A percentile compares a stretch with the other conserved stretches of the same genome.
phyloP scores from a whole-genome alignment of 2,329 filamentous ascomycete species.

The Curvularia sp. region DNA sequence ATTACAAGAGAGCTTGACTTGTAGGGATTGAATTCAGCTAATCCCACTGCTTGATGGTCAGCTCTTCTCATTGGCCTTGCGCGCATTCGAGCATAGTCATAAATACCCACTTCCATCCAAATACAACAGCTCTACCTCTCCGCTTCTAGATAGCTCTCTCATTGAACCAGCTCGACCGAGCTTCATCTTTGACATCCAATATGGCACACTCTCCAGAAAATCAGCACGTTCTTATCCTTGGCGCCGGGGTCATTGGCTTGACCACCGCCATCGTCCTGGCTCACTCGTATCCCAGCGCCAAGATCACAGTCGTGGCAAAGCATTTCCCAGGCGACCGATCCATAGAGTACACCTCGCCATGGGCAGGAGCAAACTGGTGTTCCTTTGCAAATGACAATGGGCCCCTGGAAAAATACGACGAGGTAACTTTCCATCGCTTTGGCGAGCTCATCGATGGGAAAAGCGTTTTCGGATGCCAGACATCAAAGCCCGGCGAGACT shows the following conservation, averaged over 20 bases:
- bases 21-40: not conserved
- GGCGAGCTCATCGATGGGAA: slow-evolving; percentile 34
- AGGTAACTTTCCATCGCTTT: slow-evolving; percentile 42
- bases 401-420: slow-evolving; percentile 40
- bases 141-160: not conserved
- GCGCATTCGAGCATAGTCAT: not conserved
- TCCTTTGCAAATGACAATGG: slow-evolving; percentile 57
- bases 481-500: slow-evolving; percentile 21
- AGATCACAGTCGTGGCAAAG: slow-evolving; percentile 77
- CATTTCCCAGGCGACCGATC: slow-evolving; percentile 95
- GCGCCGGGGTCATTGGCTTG: slow-evolving; percentile 71
- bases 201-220: slow-evolving; percentile 21
- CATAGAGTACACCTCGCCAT: slow-evolving; percentile 87
- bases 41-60: not conserved
- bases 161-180: not conserved
- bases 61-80: not conserved
- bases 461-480: slow-evolving; percentile 27
- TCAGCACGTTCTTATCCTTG: slow-evolving; percentile 39
- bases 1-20: not conserved
- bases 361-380: slow-evolving; percentile 83
- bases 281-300: slow-evolving; percentile 59
- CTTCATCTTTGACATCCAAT: not conserved
- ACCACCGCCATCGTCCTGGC: slow-evolving; percentile 69
- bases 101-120: not conserved
- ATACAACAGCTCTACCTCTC: not conserved